Base-by-base conservation (phyloP, 1,139 yeast genomes). In the Sugiyamaella castrensis region DNA sequence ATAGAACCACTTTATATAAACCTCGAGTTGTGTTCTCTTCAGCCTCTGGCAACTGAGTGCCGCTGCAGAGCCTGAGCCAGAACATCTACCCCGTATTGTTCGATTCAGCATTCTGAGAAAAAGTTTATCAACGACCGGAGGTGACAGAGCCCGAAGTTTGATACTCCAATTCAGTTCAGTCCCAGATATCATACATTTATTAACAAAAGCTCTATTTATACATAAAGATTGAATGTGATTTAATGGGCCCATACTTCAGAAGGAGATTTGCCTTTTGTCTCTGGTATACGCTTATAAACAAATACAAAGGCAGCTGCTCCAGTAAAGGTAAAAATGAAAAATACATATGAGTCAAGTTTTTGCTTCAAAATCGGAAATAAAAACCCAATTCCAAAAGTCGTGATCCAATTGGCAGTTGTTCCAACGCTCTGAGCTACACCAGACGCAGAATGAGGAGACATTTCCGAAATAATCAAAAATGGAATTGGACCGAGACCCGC, bases 401-500 rank as follows among this genome's bases (percentile, higher is more conserved):
- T 86, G 9, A 86, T 60, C 97, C 98, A 91, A 66, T 91, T 92
- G 72, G 88, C 79, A 10, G 89, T 80, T 0, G 94, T 87, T 8
- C 96, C 98, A 75, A 88, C 84, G 63, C 95, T 84, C 68, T 92
- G 98, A 1, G 98, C 97, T 43, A 81, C 74, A 1, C 91, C 94
- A 51, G 82, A 84, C 2, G 92, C 94, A 49, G 80, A 79, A 1
- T 80, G 73, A 51, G 88, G 95, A 0, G 96, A 84, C 15, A 91
- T 82, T 65, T 92, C 98, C 8, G 95, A 81, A n/a, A 92, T 84
- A 52, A 91, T 70, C 56, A 91, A 71, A 69, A 91, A 91, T 31
- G 98, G 98, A 46, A 92, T 87, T 11, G 98, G 98, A 0, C 98
- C 98, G 53, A 89, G 67, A 0, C 98, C 98, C 41, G 85, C 71